Evolutionary conservation across 441 rosid species (phyloP).

Genomic region (Flueggea neowawraea): DNA sequence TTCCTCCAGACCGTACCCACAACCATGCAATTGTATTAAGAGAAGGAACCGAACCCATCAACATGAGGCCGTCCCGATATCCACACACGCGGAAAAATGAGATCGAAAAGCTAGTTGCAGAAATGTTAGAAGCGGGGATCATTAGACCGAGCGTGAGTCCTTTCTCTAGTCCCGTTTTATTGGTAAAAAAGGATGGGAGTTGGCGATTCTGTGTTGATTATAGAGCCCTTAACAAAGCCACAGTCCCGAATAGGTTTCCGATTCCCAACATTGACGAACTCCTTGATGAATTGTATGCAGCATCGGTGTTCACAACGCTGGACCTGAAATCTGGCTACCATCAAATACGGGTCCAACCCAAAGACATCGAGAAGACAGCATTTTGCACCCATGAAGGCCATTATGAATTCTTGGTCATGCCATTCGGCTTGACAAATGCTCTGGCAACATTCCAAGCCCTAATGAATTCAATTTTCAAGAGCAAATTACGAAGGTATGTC

Average conservation of each 20-base stretch:
- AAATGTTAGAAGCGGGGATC: not conserved
- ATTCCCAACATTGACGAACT: not conserved
- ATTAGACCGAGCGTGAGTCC: not conserved
- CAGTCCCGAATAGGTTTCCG: not conserved
- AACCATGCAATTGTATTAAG: not conserved
- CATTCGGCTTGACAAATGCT: not conserved
- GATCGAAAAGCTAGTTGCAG: too few relatives aligned
- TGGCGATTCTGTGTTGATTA: not conserved
- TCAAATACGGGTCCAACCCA: not conserved
- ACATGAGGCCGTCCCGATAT: not conserved
- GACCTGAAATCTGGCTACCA: not conserved
- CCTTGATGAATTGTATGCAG: not conserved
- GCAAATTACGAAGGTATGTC: not conserved
- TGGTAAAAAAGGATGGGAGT: not conserved
- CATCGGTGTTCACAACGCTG: not conserved
- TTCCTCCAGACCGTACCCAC: not conserved
- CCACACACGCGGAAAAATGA: not conserved
- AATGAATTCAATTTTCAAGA: not conserved
- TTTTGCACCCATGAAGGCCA: not conserved
- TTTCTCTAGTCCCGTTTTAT: not conserved
- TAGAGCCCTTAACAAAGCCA: not conserved
- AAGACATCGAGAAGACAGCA: not conserved
- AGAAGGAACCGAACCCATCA: not conserved
- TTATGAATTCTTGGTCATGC: slow-evolving; percentile 2
- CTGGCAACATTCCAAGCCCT: not conserved